Percentiles rank a stretch among this genome's conserved stretches.
phyloP scores from a whole-genome alignment of 1,284 basidiomycete genomes.

The Leccinum pachyderme region DNA sequence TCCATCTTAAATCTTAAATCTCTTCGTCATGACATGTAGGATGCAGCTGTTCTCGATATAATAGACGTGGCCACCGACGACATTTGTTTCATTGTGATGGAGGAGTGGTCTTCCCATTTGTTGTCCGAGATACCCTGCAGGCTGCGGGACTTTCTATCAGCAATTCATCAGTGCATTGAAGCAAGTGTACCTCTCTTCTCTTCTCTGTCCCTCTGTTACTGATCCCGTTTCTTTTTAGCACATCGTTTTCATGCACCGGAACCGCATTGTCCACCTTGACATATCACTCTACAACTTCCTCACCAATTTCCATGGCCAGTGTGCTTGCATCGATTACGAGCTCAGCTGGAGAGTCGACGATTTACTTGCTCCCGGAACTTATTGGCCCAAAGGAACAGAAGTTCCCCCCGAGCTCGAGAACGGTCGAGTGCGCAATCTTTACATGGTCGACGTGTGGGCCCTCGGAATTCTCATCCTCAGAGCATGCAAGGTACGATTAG shows the following conservation, averaged over 20 bases:
- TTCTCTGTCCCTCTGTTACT: background rate
- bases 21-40: constrained; percentile 5
- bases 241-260: constrained; percentile 63
- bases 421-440: constrained; percentile 53
- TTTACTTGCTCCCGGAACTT: constrained; percentile 38
- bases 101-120: constrained; percentile 70
- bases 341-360: constrained; percentile 53
- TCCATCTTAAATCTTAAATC: constrained; percentile 2
- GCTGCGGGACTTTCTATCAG: constrained; percentile 50
- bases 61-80: constrained; percentile 53
- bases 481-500: constrained; percentile 54
- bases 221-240: constrained; percentile 43
- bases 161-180: constrained; percentile 66
- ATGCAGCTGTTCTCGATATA: constrained; percentile 59
- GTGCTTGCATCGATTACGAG: constrained; percentile 74
- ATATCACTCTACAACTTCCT: constrained; percentile 68
- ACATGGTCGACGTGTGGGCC: constrained; percentile 71
- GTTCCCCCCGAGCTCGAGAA: constrained; percentile 66
- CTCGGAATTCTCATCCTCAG: constrained; percentile 60
- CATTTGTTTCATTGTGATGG: constrained; percentile 71
- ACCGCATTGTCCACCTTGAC: constrained; percentile 66
- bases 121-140: constrained; percentile 51
- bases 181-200: constrained; percentile 32
- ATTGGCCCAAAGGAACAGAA: constrained; percentile 54
- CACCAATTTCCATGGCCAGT: constrained; percentile 59